Evolutionary conservation across 202 grass and related monocot species (phyloP), one percentile per base, ranked within the genome.

Genomic region (Hordeum pubiflorum): DNA sequence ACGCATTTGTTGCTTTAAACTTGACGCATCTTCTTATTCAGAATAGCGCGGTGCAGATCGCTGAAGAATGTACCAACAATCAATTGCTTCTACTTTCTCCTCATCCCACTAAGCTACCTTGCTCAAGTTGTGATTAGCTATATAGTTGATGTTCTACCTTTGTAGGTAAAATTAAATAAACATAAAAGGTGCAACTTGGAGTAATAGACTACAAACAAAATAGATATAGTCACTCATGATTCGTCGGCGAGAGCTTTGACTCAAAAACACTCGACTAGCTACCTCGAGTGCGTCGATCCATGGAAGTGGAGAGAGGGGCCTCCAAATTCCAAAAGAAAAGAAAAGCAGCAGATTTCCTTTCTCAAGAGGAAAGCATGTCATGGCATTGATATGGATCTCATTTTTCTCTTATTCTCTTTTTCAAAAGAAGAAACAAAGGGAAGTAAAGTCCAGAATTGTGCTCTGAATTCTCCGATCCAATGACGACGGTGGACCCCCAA

Each of bases 261-360:
- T 68, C 82, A 48, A 79, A 75, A 83, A 83, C 86, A 79, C 75
- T 74, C 68, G 63, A 66, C 32, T 72, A 34, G 31, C 85, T 39
- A 60, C 46, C 69, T 75, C 76, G 29, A 75, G 39, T 67, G 68
- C 81, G 29, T 29, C 6, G 14, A 54, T 58, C 13, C 41, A 54
- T 58, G 69, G 23, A 13, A 83, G 63, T 77, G 32, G 68, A 76
- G 18, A 8, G 27, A 81, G 75, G 68, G 68, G 0, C 68, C 86
- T 61, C 68, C 75, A 38, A 75, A 75, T 87, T 79, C 5, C 27
- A 54, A 61, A 79, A 52, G 74, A 31, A 57, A 52, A 87, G 14
- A 31, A 57, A 72, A 78, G 34, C 58, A 38, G 21, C 31, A 43
- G 26, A 63, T 44, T 83, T 86, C 79, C 80, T 87, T 78, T 73